These are phyloP conservation scores for Amanita muscaria DNA, from an alignment of 768 basidiomycete genomes.

Conservation along the genomic window DNA sequence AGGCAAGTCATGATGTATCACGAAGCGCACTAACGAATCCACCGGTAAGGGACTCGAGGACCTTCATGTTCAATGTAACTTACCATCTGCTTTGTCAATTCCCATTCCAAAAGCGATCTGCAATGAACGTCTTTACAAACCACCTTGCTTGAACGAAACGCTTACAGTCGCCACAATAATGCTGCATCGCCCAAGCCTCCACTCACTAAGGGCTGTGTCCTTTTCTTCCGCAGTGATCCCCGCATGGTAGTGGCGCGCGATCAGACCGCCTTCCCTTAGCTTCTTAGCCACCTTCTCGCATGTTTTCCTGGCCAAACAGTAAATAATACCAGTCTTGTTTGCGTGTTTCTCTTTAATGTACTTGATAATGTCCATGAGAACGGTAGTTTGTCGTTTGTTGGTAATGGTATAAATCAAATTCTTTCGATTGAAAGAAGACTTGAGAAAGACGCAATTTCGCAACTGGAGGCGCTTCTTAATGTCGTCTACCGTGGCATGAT, in stretches of 20 bases:
- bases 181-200: constrained; percentile 63
- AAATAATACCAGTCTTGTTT: constrained; percentile 73
- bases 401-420: constrained; percentile 75
- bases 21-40: constrained; percentile 74
- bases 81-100: constrained; percentile 79
- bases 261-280: constrained; percentile 51
- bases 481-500: constrained; percentile 66
- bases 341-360: constrained; percentile 57
- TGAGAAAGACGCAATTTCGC: constrained; percentile 45
- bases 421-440: constrained; percentile 88
- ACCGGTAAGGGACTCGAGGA: constrained; percentile 2
- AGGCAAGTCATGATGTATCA: constrained; percentile 82
- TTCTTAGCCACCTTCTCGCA: constrained; percentile 77
- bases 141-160: constrained; percentile 5
- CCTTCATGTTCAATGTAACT: constrained; percentile 8
- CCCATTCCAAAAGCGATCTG: constrained; percentile 98
- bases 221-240: constrained; percentile 58
- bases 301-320: constrained; percentile 59
- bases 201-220: constrained; percentile 51
- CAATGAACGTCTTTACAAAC: constrained; percentile 1
- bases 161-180: constrained; percentile 91
- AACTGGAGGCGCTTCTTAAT: constrained; percentile 68
- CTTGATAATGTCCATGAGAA: constrained; percentile 52
- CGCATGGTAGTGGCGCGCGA: constrained; percentile 82
- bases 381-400: constrained; percentile 27